Conservation (phyloP, 176 grass and related monocot species). For the Oropetium thomaeum region DNA sequence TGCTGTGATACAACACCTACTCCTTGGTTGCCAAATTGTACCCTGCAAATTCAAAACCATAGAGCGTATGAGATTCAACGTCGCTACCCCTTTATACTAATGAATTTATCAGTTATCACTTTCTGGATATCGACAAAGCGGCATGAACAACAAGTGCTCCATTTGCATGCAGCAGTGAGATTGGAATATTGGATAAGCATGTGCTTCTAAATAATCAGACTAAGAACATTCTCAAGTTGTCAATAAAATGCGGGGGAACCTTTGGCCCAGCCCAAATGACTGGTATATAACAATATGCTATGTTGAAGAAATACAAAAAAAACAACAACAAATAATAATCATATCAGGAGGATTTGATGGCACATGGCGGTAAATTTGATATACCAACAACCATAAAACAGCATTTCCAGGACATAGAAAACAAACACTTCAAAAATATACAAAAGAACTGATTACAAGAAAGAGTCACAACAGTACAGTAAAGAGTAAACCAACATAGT, state of each 20-base stretch:
- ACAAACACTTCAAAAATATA: not conserved
- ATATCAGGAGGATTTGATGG: not conserved
- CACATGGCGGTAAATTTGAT: not conserved
- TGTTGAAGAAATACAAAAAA: not conserved
- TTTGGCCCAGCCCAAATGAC: not conserved
- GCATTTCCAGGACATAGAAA: not conserved
- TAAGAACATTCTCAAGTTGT: too few relatives aligned
- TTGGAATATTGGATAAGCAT: not conserved
- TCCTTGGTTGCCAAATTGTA: conserved; percentile 72
- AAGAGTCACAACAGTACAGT: not conserved
- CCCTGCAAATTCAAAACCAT: conserved; percentile 35
- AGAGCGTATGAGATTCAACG: not conserved
- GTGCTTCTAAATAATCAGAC: not conserved
- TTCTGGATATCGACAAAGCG: not conserved
- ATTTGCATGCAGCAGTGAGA: not conserved
- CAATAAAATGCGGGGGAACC: too few relatives aligned
- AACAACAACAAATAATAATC: not conserved
- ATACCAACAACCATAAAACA: not conserved
- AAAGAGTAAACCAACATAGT: not conserved
- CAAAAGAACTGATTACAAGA: not conserved
- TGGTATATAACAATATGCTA: not conserved
- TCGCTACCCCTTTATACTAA: not conserved
- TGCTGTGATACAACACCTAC: conserved; percentile 63
- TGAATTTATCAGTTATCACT: not conserved
- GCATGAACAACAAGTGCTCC: not conserved